Conservation (phyloP, 2,329 filamentous ascomycete species). For the Curvularia spicifera region DNA sequence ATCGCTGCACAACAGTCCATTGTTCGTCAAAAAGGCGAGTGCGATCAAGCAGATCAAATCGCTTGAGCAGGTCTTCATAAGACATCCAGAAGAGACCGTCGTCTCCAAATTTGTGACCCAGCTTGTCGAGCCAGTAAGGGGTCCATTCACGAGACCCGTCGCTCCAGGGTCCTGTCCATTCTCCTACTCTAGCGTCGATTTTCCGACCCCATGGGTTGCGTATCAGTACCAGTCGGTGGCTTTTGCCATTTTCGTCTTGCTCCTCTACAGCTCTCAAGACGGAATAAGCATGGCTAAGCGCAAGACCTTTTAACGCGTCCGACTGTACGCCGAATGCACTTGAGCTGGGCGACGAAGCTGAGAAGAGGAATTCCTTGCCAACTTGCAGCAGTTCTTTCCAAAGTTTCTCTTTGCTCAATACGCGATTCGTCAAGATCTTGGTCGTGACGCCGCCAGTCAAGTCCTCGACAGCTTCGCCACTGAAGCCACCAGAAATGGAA, state of each 20-base stretch:
- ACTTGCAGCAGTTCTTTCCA: slow-evolving; percentile 80
- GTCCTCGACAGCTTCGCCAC: slow-evolving; percentile 62
- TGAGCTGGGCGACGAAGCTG: slow-evolving; percentile 55
- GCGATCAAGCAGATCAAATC: slow-evolving; percentile 64
- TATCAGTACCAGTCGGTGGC: slow-evolving; percentile 65
- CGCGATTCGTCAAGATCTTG: slow-evolving; percentile 69
- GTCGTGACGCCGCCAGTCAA: slow-evolving; percentile 72
- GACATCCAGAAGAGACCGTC: slow-evolving; percentile 72
- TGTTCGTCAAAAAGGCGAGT: slow-evolving; percentile 65
- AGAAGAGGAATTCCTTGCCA: slow-evolving; percentile 79
- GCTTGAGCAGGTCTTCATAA: slow-evolving; percentile 63
- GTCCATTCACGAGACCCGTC: slow-evolving; percentile 88
- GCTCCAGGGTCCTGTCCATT: slow-evolving; percentile 81
- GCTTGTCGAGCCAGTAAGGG: slow-evolving; percentile 73
- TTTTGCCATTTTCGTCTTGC: slow-evolving; percentile 47
- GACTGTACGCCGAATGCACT: slow-evolving; percentile 68
- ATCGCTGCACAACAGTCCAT: slow-evolving; percentile 65
- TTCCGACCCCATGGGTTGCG: slow-evolving; percentile 80
- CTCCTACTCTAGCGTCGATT: slow-evolving; percentile 47
- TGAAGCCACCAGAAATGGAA: slow-evolving; percentile 72
- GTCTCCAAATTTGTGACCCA: slow-evolving; percentile 75
- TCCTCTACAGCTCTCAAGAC: slow-evolving; percentile 65
- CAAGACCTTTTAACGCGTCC: slow-evolving; percentile 56
- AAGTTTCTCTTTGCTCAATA: slow-evolving; percentile 78
- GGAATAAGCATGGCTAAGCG: slow-evolving; percentile 60